Evolutionary conservation across 2,329 filamentous ascomycete genomes (phyloP), one percentile per base, ranked within the genome.

Genomic region (Xylaria sp.): DNA sequence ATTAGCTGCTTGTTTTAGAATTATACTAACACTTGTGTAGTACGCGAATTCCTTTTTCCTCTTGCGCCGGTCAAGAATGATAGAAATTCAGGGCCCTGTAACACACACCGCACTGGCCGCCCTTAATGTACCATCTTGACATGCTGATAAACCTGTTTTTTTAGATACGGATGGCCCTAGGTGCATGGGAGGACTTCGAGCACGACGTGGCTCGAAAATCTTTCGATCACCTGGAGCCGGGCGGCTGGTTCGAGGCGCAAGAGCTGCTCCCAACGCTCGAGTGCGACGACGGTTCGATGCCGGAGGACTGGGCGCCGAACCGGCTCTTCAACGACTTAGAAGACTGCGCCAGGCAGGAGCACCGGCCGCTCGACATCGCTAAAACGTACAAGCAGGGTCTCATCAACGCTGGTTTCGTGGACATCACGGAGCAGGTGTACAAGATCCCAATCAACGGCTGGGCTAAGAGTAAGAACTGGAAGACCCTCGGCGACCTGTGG

Each of bases 211-310:
- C 91, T 63, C 77, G 78, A 36, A 84, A 85, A 67, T 84, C 85
- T 4, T 86, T 84, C 66, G 77, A 79, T n/a, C 78, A 81, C 45
- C 78, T 88, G 0, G 76, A 77, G 13, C 85, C 85, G 3, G 86
- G 85, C 36, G 85, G 86, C 50, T 88, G 83, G 80, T 80, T 87
- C 52, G 86, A 88, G 74, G 84, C 83, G 2, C 85, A 87, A 70
- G 86, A 88, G 71, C 75, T 80, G 12, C 79, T 82, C 64, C 76
- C 78, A 56, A 65, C 68, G 2, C 70, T 82, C 30, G 66, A 71
- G 32, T 83, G 80, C 66, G 85, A 87, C 68, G 85, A 87, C 66
- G 81, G 72, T 25, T 84, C 81, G 6, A 77, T 87, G 57, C 58
- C 75, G 4, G 74, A 73, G 0, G 75, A 83, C 25, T 79, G 78